phyloP scores from a whole-genome alignment of 345 rosid genomes.

The Lepidium didymum region DNA sequence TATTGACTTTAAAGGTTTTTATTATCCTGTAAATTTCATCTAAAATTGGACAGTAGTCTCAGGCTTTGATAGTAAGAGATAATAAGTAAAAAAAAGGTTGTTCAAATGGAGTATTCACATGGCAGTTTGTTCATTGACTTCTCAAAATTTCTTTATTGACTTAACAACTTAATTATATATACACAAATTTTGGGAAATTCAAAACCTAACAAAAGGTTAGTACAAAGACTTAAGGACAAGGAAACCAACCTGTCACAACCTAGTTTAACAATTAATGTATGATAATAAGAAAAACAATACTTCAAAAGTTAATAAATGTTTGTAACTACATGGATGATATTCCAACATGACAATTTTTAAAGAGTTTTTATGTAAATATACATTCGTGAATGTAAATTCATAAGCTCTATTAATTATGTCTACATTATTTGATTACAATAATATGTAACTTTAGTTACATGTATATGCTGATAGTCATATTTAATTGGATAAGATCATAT shows the following conservation, averaged over 20 bases:
- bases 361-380: not conserved
- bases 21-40: not conserved
- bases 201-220: conserved; percentile 28
- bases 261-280: conserved; percentile 6
- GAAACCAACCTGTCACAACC: conserved; percentile 23
- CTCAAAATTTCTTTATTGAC: conserved; percentile 19
- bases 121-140: conserved; percentile 32
- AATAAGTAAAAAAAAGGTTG: conserved; percentile 5
- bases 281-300: not conserved
- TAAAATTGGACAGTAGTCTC: not conserved
- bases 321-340: conserved; percentile 19
- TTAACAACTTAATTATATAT: not conserved
- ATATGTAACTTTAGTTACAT: too few relatives aligned
- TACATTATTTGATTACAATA: not conserved
- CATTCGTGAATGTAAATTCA: not conserved
- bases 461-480: too few relatives aligned
- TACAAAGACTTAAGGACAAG: conserved; percentile 27
- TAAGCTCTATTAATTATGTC: not conserved
- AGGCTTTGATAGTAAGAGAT: conserved; percentile 14
- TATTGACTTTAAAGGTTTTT: not conserved
- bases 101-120: conserved; percentile 23
- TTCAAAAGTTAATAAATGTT: conserved; percentile 24
- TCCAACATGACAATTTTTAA: conserved; percentile 14
- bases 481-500: too few relatives aligned
- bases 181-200: conserved; percentile 11